Conservation (phyloP, 169 alveolate genomes). For the Besnoitia besnoiti region DNA sequence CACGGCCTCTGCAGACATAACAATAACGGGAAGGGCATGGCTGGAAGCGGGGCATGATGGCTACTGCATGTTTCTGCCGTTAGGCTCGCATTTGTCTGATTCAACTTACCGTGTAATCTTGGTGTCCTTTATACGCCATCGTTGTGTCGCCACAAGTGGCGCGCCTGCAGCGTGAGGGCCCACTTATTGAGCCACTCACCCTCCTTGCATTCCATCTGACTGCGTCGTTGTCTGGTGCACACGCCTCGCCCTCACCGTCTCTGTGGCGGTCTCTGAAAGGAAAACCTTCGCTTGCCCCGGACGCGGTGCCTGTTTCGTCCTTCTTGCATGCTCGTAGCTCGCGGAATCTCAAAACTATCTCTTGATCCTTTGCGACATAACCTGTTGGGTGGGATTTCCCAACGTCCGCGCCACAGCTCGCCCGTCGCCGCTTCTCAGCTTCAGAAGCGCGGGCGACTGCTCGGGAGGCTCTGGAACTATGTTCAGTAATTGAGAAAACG, state of each 20-base stretch:
- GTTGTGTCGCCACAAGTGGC: no score
- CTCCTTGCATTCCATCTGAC: not conserved
- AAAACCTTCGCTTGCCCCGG: not conserved
- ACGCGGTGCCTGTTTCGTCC: not conserved
- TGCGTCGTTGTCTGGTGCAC: not conserved
- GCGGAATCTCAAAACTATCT: not conserved
- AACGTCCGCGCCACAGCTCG: not conserved
- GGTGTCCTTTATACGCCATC: no score
- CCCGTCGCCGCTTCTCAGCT: constrained; percentile 13
- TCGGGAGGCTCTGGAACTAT: not conserved
- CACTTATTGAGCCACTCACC: not conserved
- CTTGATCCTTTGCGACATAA: not conserved
- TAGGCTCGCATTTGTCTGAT: no score
- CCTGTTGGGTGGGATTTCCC: constrained; percentile 9
- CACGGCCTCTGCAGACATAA: not conserved
- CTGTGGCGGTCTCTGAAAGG: not conserved
- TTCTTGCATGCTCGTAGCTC: not conserved
- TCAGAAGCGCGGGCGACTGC: not conserved
- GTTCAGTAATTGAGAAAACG: not conserved
- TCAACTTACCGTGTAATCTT: no score
- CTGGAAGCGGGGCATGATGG: no score
- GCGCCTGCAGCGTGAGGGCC: not conserved
- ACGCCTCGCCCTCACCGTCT: not conserved
- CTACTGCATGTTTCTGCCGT: no score
- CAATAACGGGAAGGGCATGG: no score